Evolutionary conservation across 805 yeast genomes (phyloP).

Genomic region (Nakazawaea ambrosiae): DNA sequence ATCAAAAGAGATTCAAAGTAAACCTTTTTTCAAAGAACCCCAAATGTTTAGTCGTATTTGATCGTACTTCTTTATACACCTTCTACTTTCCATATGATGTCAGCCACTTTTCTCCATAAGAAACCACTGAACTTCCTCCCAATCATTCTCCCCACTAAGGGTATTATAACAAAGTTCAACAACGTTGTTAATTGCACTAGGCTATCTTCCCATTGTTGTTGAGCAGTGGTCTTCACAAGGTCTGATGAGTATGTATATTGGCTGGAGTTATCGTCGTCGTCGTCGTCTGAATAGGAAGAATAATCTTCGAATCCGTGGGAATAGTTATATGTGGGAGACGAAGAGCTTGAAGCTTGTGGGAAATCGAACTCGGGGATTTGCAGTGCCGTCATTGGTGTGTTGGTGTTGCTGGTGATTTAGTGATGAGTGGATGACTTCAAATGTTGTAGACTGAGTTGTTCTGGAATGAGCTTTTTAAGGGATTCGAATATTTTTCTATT

Average conservation of each 20-base stretch:
- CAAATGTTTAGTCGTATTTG: too few species aligned
- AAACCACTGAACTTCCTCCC: slow-evolving; percentile 53
- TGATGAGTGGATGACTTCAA: too few species aligned
- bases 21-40: too few species aligned
- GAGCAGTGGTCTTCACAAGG: slow-evolving; percentile 33
- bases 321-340: slow-evolving; percentile 8
- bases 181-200: slow-evolving; percentile 51
- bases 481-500: too few species aligned
- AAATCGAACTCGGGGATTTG: too few species aligned
- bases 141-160: slow-evolving; percentile 57
- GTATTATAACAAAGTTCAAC: slow-evolving; percentile 52
- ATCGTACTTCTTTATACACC: too few species aligned
- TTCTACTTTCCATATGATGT: slow-evolving; percentile 11
- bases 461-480: too few species aligned
- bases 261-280: slow-evolving; percentile 15
- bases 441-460: too few species aligned
- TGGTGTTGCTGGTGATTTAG: too few species aligned
- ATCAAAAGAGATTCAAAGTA: too few species aligned
- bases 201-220: slow-evolving; percentile 71
- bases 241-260: slow-evolving; percentile 26
- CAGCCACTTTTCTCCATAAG: slow-evolving; percentile 24
- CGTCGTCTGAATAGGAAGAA: not conserved
- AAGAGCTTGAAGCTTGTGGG: too few species aligned
- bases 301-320: slow-evolving; percentile 8
- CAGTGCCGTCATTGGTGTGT: too few species aligned